These are phyloP conservation scores for Nemophila menziesii DNA, from an alignment of 257 asterid species.

Conservation along the genomic window DNA sequence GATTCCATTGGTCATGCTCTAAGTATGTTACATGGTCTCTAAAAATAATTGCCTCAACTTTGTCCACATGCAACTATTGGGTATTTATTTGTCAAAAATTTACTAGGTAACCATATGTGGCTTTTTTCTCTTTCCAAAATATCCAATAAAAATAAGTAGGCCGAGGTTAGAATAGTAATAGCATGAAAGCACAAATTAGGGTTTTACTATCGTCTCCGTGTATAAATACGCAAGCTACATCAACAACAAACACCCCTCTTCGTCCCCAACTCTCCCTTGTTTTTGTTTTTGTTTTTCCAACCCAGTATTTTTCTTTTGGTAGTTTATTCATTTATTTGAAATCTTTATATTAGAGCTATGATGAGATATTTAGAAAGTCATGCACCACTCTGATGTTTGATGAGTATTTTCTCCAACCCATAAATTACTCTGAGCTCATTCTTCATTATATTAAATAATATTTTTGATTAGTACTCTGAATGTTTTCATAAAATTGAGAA, in stretches of 20 bases:
- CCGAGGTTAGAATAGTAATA: neutral
- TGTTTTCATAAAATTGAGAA: neutral
- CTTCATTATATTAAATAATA: neutral
- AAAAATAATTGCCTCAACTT: no score
- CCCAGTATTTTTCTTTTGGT: neutral
- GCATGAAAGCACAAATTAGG: neutral
- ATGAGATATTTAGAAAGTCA: slow-evolving; percentile 1
- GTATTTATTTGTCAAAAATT: no score
- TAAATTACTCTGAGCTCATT: neutral
- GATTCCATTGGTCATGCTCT: no score
- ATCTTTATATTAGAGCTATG: neutral
- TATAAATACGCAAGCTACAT: neutral
- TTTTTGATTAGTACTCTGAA: neutral
- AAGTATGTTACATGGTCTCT: no score
- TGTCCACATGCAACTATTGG: no score
- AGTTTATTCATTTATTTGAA: neutral
- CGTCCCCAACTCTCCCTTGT: no score
- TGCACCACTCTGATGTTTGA: slow-evolving; percentile 6
- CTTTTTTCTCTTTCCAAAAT: no score
- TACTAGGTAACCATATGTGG: no score
- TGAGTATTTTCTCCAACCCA: slow-evolving; percentile 2
- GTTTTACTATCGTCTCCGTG: neutral
- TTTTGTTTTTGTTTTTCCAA: no score
- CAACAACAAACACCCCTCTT: neutral
- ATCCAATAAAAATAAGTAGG: no score